phyloP scores from a whole-genome alignment of 2,329 filamentous ascomycete species.

The Triangularia verruculosa region DNA sequence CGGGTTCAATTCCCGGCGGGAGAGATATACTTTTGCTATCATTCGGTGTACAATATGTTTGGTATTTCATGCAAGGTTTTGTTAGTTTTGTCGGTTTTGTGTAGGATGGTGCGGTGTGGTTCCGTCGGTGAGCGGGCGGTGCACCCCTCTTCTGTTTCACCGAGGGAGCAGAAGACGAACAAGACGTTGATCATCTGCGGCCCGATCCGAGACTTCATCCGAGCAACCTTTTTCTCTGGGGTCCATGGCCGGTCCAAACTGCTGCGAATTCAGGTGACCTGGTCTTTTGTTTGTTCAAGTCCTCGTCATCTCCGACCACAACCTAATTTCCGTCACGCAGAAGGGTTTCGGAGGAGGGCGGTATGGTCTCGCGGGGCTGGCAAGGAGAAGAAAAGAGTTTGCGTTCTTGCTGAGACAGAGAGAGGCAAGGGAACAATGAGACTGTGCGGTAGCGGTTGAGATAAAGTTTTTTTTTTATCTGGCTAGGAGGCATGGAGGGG shows the following conservation, averaged over 20 bases:
- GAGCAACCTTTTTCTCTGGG: background rate
- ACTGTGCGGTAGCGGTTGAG: background rate
- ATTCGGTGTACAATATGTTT: background rate
- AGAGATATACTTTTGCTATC: background rate
- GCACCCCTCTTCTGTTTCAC: background rate
- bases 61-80: background rate
- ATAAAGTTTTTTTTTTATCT: background rate
- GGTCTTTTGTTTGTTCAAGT: background rate
- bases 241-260: background rate
- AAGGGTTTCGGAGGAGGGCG: background rate
- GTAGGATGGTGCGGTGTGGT: background rate
- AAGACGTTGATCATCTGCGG: background rate
- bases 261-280: background rate
- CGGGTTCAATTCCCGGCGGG: slow-evolving; percentile 4
- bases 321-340: background rate
- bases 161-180: background rate
- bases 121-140: background rate
- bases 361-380: background rate
- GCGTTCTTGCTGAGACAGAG: background rate
- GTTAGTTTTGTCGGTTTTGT: background rate
- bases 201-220: background rate
- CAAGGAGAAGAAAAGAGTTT: background rate
- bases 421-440: background rate
- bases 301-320: background rate
- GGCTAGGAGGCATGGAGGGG: background rate